Conservation (phyloP, 768 basidiomycete genomes). For the Botryobasidium botryosum region DNA sequence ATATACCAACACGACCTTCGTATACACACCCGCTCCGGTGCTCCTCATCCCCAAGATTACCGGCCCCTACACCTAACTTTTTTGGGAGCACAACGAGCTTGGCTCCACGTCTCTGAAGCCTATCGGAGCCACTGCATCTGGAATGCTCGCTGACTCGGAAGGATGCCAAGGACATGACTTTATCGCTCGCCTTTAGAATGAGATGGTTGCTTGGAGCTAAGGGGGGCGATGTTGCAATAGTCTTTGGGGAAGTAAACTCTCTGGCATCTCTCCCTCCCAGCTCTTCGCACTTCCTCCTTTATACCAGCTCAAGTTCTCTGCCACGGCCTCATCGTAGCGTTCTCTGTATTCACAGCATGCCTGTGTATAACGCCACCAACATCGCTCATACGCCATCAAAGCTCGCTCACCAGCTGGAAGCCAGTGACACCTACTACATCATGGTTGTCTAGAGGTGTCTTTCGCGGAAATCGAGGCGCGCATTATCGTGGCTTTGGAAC, state of each 20-base stretch:
- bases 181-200: constrained; percentile 44
- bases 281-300: neutral
- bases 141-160: constrained; percentile 37
- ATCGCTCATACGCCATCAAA: constrained; percentile 50
- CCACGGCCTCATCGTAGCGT: constrained; percentile 33
- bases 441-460: constrained; percentile 35
- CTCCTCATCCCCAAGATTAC: no score
- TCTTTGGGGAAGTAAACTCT: constrained; percentile 24
- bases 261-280: neutral
- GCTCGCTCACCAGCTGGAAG: constrained; percentile 50
- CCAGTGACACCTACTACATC: constrained; percentile 46
- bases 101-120: constrained; percentile 25
- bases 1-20: no score
- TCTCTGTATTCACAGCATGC: constrained; percentile 42
- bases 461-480: constrained; percentile 32
- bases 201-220: constrained; percentile 20
- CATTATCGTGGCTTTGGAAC: constrained; percentile 28
- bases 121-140: constrained; percentile 46
- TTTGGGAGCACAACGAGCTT: no score
- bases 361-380: constrained; percentile 53
- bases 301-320: constrained; percentile 44
- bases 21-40: no score
- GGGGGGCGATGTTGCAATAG: constrained; percentile 40
- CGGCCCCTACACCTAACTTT: no score
- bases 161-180: constrained; percentile 33